Conservation (phyloP, 768 basidiomycete species). For the Austroboletus eburneus region DNA sequence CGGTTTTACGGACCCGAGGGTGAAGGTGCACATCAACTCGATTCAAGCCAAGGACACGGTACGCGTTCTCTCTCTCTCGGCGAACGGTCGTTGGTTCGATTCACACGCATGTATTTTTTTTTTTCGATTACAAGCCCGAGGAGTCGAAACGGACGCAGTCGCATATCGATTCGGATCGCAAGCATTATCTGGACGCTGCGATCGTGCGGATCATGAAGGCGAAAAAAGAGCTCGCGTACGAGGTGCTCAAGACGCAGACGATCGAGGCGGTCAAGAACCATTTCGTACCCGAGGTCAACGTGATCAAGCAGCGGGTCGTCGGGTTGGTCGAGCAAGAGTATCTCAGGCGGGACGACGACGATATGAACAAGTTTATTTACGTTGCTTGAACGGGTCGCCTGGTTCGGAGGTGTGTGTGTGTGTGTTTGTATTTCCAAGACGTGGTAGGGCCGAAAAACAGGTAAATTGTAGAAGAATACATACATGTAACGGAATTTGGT, state of each 20-base stretch:
- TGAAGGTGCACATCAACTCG: conserved; percentile 89
- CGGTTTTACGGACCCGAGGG: conserved; percentile 72
- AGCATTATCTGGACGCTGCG: conserved; percentile 84
- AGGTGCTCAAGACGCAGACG: conserved; percentile 76
- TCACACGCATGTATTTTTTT: background rate
- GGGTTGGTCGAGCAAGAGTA: conserved; percentile 84
- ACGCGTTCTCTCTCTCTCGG: conserved; percentile 24
- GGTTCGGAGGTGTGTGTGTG: no score
- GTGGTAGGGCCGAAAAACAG: no score
- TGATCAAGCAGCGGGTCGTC: conserved; percentile 84
- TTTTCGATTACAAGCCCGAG: conserved; percentile 52
- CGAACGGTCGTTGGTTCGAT: background rate
- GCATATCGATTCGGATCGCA: conserved; percentile 83
- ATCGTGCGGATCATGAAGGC: conserved; percentile 97
- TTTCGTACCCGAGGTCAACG: conserved; percentile 78
- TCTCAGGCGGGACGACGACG: conserved; percentile 68
- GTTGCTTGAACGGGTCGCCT: conserved; percentile 55
- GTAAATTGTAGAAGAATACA: no score
- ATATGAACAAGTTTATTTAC: conserved; percentile 72
- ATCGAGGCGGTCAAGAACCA: conserved; percentile 85
- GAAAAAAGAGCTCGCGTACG: conserved; percentile 76
- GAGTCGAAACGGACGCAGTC: conserved; percentile 80
- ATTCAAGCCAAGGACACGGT: conserved; percentile 94
- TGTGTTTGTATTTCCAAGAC: no score
- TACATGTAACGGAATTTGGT: no score